phyloP scores from a whole-genome alignment of 352 stramenopile species.

The Globisporangium megalacanthum region DNA sequence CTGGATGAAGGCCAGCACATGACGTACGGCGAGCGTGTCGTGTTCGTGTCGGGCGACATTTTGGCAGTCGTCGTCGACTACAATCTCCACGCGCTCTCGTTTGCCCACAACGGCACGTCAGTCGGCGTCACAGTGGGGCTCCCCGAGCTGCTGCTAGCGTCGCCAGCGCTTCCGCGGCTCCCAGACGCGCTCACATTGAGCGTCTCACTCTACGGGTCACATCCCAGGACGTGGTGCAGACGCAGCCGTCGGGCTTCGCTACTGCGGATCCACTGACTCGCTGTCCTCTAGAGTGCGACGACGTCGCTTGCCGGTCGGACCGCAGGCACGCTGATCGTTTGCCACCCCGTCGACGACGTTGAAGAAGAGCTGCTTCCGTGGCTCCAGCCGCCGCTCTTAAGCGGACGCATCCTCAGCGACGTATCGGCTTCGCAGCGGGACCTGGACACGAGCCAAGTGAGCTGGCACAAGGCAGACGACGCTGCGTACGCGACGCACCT shows the following conservation, averaged over 20 bases:
- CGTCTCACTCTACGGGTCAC: conserved; percentile 61
- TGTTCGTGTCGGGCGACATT: conserved; percentile 56
- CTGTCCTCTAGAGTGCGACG: conserved; percentile 72
- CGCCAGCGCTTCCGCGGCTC: conserved; percentile 22
- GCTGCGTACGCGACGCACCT: conserved; percentile 10
- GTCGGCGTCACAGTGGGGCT: conserved; percentile 54
- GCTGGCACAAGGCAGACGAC: conserved; percentile 11
- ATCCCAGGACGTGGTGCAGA: conserved; percentile 74
- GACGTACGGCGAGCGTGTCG: conserved; percentile 41
- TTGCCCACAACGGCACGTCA: conserved; percentile 60
- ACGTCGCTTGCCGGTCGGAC: conserved; percentile 65
- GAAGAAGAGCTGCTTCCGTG: conserved; percentile 83
- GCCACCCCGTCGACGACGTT: conserved; percentile 59
- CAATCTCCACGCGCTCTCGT: conserved; percentile 65
- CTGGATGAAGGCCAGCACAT: conserved; percentile 54
- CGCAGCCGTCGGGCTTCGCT: conserved; percentile 61
- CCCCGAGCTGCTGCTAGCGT: conserved; percentile 28
- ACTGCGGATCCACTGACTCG: conserved; percentile 73
- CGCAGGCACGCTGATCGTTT: conserved; percentile 66
- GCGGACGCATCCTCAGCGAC: conserved; percentile 41
- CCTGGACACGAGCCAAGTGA: not conserved
- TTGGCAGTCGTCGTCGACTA: conserved; percentile 71
- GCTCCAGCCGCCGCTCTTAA: conserved; percentile 78
- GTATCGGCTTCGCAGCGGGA: conserved; percentile 3
- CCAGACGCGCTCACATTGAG: conserved; percentile 38